Base-by-base conservation (phyloP, 306 rosid genomes). In the Pyrus communis region DNA sequence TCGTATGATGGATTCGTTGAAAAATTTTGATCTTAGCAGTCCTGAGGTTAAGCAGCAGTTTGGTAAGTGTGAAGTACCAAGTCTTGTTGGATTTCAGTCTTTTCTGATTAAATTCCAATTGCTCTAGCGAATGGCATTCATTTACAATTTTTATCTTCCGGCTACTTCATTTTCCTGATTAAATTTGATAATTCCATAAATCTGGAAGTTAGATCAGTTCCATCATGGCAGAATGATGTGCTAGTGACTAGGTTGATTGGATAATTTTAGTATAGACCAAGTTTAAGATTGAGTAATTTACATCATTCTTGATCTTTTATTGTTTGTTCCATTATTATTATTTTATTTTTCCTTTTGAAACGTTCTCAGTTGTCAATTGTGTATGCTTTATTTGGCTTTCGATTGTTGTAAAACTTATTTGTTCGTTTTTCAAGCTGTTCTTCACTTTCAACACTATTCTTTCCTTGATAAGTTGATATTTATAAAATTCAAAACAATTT, bases 31-130 rank as follows among this genome's bases (percentile, higher is more conserved):
- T 88, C 96, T 96, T 64, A 87, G 86, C 86, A 92, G 97, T 84
- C 98, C 99, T 60, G 97, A 91, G 60, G 91, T 96, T 75, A 96
- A 96, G 86, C 98, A 92, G 77, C 99, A 96, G 84, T 96, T 96
- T 80, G 99, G 99, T 92, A 84, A 78, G 93, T 78, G 59, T 70
- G 67, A 7, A 33, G 14, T 59, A 38, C 73, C 67, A 59, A 69
- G 54, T 60, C 27, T 40, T 21, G 40, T 10, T 30, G 17, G 69
- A 35, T 64, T 78, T 75, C 25, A 15, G 10, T 58, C 21, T 27
- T 28, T 27, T 35, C 1, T 35, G 38, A 62, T 55, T 71, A 69
- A 18, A 17, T 77, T 30, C 0, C 10, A 61, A 45, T 60, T 0
- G 52, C 63, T 5, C 23, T 46, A 31, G 49, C 3, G 21, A 42